Evolutionary conservation across 2,329 filamentous ascomycete genomes (phyloP).

Genomic region (Neopestalotiopsis sp.): DNA sequence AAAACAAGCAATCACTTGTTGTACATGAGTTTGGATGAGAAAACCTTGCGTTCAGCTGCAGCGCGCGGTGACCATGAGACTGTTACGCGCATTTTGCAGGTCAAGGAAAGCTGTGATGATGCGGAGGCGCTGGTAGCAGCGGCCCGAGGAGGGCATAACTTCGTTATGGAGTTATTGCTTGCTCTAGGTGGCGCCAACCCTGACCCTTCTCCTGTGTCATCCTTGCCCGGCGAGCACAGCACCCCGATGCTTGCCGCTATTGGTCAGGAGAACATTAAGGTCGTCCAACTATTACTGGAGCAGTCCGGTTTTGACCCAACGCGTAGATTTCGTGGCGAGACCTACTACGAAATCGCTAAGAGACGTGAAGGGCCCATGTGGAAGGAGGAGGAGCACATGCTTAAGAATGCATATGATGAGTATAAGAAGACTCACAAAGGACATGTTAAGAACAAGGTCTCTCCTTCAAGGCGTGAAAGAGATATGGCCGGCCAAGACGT

Average conservation of each 20-base stretch:
- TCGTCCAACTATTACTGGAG: slow-evolving; percentile 79
- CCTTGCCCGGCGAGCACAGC: slow-evolving; percentile 71
- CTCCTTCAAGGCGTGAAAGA: slow-evolving; percentile 47
- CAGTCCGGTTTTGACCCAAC: slow-evolving; percentile 84
- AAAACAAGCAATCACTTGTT: slow-evolving; percentile 69
- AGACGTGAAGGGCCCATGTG: slow-evolving; percentile 85
- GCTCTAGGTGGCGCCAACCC: slow-evolving; percentile 69
- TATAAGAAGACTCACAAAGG: slow-evolving; percentile 60
- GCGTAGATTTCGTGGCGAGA: slow-evolving; percentile 74
- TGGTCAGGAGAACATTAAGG: slow-evolving; percentile 83
- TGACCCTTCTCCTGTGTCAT: slow-evolving; percentile 70
- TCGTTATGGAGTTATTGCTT: slow-evolving; percentile 80
- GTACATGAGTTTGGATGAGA: slow-evolving; percentile 68
- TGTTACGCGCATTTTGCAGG: slow-evolving; percentile 64
- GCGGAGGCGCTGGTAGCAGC: slow-evolving; percentile 89
- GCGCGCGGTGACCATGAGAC: slow-evolving; percentile 66
- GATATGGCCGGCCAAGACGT: slow-evolving; percentile 46
- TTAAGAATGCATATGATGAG: slow-evolving; percentile 77
- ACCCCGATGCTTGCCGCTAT: slow-evolving; percentile 96
- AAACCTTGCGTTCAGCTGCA: slow-evolving; percentile 64
- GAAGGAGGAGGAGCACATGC: slow-evolving; percentile 82
- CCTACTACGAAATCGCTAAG: slow-evolving; percentile 86
- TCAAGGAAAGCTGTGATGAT: slow-evolving; percentile 69
- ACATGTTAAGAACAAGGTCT: slow-evolving; percentile 49
- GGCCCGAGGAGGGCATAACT: slow-evolving; percentile 87